Evolutionary conservation across 805 yeast genomes (phyloP), one percentile per base, ranked within the genome.

Genomic region (Spencermartinsiella europaea): DNA sequence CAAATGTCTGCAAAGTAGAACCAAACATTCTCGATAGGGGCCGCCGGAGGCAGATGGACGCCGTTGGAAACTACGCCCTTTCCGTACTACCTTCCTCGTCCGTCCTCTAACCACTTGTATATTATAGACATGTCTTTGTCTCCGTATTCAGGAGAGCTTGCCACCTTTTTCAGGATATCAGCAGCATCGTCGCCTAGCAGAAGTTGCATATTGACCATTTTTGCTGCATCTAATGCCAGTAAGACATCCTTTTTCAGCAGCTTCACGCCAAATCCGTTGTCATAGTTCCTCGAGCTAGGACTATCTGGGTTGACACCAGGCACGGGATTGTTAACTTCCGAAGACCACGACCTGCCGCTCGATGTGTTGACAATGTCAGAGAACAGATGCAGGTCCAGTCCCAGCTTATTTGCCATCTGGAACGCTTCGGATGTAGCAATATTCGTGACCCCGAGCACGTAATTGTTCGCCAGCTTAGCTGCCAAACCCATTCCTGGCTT

Each of bases 351-450:
- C 54, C 74, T 70, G 15, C 80, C 81, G 4, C 79, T 71, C 10
- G 79, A 73, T 2, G 73, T 75, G 27, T 77, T 62, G 15, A 76
- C 76, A 46, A 76, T 65, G 41, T 73, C 70, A 22, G 78, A 74
- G 55, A 74, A 75, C 46, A 65, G 61, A 36, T 69, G 58, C 57
- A 74, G 61, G 57, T 76, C 70, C 46, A 76, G 68, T 4, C 77
- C 76, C 47, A 74, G 69, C 12, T 74, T 63, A 46, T 66, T 66
- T 20, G 81, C 81, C 49, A 76, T 63, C 48, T 73, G 77, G 65
- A 76, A 75, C 5, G 79, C 75, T 54, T 76, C 81, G 7, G 77
- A 73, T 12, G 75, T 76, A 0, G 80, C 80, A 53, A 76, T 65
- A 59, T 76, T 76, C 25, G 76, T 72, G 22, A 76, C 65, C 1